Evolutionary conservation across 805 yeast genomes (phyloP).

Genomic region (Candida easanensis): DNA sequence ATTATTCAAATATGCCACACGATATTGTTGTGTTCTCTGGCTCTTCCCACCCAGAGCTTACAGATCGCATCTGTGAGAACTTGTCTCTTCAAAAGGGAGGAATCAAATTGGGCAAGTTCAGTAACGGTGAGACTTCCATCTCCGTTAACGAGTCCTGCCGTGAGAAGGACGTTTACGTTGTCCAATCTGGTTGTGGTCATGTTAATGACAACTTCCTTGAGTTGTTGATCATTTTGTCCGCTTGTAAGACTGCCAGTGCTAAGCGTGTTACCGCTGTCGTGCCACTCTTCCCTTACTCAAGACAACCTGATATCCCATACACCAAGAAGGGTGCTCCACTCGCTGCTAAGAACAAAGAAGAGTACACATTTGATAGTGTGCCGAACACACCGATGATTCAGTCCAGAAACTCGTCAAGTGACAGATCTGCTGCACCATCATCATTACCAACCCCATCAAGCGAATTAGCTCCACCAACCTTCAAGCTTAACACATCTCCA

Average conservation of each 20-base stretch:
- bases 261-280: constrained; percentile 91
- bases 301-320: constrained; percentile 94
- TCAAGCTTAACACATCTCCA: constrained; percentile 5
- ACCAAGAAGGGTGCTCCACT: constrained; percentile 74
- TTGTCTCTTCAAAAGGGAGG: constrained; percentile 72
- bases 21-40: constrained; percentile 90
- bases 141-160: constrained; percentile 85
- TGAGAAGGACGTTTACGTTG: constrained; percentile 94
- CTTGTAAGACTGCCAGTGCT: constrained; percentile 97
- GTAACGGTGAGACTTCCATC: constrained; percentile 94
- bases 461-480: constrained; percentile 13
- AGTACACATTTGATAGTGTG: constrained; percentile 45
- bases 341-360: constrained; percentile 26
- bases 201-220: constrained; percentile 94
- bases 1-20: constrained; percentile 61
- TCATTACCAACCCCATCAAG: neutral
- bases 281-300: constrained; percentile 91
- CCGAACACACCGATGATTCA: constrained; percentile 46
- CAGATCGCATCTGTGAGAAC: constrained; percentile 70
- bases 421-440: constrained; percentile 5
- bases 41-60: constrained; percentile 78
- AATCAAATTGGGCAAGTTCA: constrained; percentile 61
- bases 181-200: constrained; percentile 84
- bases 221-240: constrained; percentile 83
- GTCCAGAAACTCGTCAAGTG: constrained; percentile 8